phyloP scores from a whole-genome alignment of 164 flowering plant species.

The Kingdonia uniflora region DNA sequence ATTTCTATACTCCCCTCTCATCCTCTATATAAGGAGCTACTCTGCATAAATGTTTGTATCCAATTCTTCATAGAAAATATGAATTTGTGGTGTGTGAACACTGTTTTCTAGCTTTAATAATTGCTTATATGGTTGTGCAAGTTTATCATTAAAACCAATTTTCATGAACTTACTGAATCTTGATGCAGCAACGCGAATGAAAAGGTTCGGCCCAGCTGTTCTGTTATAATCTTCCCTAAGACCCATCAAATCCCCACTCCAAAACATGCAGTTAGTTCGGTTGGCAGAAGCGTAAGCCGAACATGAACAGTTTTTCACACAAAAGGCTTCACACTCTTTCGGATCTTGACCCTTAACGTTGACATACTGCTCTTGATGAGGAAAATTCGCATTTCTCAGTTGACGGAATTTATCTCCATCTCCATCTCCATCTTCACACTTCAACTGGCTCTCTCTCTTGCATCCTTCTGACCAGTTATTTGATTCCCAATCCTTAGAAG shows the following conservation, averaged over 20 bases:
- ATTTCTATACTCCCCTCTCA: too few species aligned
- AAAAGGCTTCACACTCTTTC: neutral
- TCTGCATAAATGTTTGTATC: too few species aligned
- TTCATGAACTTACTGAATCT: too few species aligned
- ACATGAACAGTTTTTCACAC: constrained; percentile 2
- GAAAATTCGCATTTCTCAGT: neutral
- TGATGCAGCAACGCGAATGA: constrained; percentile 4
- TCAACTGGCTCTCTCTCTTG: neutral
- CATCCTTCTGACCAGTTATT: constrained; percentile 1
- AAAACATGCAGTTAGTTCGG: constrained; percentile 2
- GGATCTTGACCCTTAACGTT: neutral
- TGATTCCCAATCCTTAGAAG: neutral
- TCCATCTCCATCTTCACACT: neutral
- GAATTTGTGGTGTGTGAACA: too few species aligned
- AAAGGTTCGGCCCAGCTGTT: neutral
- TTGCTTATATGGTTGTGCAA: too few species aligned
- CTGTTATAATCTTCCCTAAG: neutral
- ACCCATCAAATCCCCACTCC: constrained; percentile 2
- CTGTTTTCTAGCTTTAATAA: too few species aligned
- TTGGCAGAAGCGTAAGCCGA: neutral
- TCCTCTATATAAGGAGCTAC: too few species aligned
- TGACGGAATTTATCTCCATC: neutral
- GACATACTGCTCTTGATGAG: neutral
- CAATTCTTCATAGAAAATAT: too few species aligned
- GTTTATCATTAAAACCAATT: too few species aligned